phyloP scores from a whole-genome alignment of 2,329 filamentous ascomycete species.

The Myriosclerotinia curreyana region DNA sequence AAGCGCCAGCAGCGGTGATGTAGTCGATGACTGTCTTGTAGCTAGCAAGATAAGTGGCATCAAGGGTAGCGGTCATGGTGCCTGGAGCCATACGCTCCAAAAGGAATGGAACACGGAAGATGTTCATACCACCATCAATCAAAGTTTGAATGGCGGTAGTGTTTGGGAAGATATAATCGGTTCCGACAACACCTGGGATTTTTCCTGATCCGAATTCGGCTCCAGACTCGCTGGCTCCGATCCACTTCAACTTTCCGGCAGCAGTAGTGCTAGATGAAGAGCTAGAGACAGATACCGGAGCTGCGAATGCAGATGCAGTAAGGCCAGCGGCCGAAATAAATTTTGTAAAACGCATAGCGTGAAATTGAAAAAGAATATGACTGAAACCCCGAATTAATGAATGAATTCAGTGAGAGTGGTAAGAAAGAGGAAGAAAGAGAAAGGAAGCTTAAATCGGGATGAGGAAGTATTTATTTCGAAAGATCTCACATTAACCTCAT shows the following conservation, averaged over 20 bases:
- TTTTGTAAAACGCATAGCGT: conserved; percentile 21
- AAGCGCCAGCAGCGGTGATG: conserved; percentile 48
- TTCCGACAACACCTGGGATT: conserved; percentile 54
- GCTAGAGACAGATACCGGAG: conserved; percentile 16
- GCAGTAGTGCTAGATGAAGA: neutral
- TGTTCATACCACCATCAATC: conserved; percentile 23
- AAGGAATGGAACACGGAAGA: conserved; percentile 39
- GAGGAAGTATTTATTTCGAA: conserved; percentile 17
- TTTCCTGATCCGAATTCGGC: conserved; percentile 59
- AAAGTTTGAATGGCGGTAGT: conserved; percentile 32
- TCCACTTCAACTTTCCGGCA: conserved; percentile 26
- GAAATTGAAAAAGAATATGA: conserved; percentile 7
- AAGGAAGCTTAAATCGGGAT: neutral
- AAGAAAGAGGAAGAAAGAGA: conserved; percentile 2
- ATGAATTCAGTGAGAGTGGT: conserved; percentile 13
- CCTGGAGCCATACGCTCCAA: conserved; percentile 57
- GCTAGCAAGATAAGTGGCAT: conserved; percentile 45
- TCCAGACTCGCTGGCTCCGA: conserved; percentile 47
- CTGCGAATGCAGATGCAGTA: conserved; percentile 20
- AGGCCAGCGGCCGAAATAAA: conserved; percentile 20
- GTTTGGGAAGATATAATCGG: conserved; percentile 60
- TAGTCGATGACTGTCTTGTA: conserved; percentile 45
- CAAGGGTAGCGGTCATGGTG: conserved; percentile 46
- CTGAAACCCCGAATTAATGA: conserved; percentile 8
- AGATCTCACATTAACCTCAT: neutral